Evolutionary conservation across 2,329 filamentous ascomycete genomes (phyloP), one percentile per base, ranked within the genome.

Genomic region (Pseudogymnoascus sp.): DNA sequence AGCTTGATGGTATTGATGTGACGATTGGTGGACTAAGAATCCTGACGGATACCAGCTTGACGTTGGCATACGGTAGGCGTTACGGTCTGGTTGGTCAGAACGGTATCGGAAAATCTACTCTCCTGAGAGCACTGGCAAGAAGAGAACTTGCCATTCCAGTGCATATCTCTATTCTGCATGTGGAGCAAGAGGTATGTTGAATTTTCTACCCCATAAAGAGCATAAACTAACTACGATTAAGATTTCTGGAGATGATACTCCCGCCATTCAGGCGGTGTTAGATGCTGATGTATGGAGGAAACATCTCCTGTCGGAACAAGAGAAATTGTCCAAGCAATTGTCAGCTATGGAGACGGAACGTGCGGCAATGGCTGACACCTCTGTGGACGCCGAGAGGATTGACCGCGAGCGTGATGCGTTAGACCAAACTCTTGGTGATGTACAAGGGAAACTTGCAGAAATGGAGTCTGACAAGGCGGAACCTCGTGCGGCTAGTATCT

Each of bases 391-490:
- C 12, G 88, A 86, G 41, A 89, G 83, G 72, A 80, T 97, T 26
- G 93, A 97, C 73, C 83, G 85, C 63, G 91, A 97, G 69, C 87
- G 92, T 66, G 94, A 97, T 75, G 90, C 90, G 43, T 85, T 96
- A 61, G 94, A 99, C 73, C 87, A 87, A 65, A 96, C 94, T 39
- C 82, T 99, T 52, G 91, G 89, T 68, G 94, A 99, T 72, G 87
- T 99, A 60, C 92, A 99, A 73, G 76, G 82, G 64, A 99, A 99
- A 76, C 82, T 99, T 64, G 85, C 92, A 19, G 94, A 99, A 76
- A 99, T 99, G 94, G 94, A 99, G 73, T 97, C 94, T 0, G 94
- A 99, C 79, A 97, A 97, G 78, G 94, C 94, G 63, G 94, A 99
- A 73, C 90, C 94, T 66, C 84, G 94, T 72, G 94, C 94, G 55